These are phyloP conservation scores for Psophocarpus tetragonolobus DNA, from an alignment of 306 rosid genomes.

Conservation along the genomic window DNA sequence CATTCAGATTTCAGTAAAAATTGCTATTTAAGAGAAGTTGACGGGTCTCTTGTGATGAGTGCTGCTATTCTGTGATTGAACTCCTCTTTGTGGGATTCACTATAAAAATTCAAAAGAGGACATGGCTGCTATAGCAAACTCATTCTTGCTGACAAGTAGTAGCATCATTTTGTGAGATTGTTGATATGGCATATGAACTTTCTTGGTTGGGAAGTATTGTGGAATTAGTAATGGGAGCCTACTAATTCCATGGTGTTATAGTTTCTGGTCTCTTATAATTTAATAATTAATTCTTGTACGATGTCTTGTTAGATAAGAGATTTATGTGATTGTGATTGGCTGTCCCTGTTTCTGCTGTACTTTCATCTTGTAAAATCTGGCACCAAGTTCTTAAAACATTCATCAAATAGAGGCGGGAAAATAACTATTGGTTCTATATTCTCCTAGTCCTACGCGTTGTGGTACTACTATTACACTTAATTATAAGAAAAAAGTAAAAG, in stretches of 20 bases:
- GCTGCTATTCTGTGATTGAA: constrained; percentile 30
- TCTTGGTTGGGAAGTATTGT: constrained; percentile 25
- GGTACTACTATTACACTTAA: too few species aligned
- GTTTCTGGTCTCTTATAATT: constrained; percentile 14
- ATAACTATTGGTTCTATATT: background rate
- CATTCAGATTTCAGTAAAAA: constrained; percentile 16
- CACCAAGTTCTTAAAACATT: constrained; percentile 14
- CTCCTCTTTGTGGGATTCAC: constrained; percentile 14
- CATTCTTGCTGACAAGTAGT: constrained; percentile 41
- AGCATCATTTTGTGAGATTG: constrained; percentile 41
- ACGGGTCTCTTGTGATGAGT: constrained; percentile 16
- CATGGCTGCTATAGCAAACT: constrained; percentile 33
- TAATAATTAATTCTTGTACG: constrained; percentile 20
- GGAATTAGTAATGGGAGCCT: constrained; percentile 29
- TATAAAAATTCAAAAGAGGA: constrained; percentile 20
- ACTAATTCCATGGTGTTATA: constrained; percentile 19
- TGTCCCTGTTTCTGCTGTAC: constrained; percentile 1
- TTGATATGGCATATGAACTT: constrained; percentile 37
- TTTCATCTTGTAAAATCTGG: constrained; percentile 30
- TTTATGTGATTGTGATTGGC: background rate
- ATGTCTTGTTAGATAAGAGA: constrained; percentile 33
- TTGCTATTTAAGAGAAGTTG: constrained; percentile 10
- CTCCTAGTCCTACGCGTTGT: too few species aligned
- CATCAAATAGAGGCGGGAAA: background rate
- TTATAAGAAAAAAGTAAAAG: too few species aligned